These are phyloP conservation scores for Termitomyces sp. DNA, from an alignment of 1,284 basidiomycete genomes.

Conservation along the genomic window DNA sequence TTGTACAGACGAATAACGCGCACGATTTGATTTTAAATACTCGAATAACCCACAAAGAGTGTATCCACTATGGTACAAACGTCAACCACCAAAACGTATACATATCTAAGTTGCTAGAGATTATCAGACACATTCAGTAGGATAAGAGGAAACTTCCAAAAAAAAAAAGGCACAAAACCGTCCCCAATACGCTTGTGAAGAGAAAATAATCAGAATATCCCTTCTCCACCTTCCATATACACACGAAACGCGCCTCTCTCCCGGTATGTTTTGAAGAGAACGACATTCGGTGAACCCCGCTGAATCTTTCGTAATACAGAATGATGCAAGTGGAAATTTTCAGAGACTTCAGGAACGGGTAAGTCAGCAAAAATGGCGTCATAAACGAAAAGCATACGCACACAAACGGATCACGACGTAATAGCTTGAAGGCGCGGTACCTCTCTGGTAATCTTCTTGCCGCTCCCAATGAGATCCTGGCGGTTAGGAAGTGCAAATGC, in stretches of 20 bases:
- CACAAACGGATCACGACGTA: slow-evolving; percentile 15
- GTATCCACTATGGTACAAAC: slow-evolving; percentile 17
- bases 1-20: slow-evolving; percentile 3
- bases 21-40: slow-evolving; percentile 1
- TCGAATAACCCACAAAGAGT: slow-evolving; percentile 6
- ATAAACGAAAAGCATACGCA: slow-evolving; percentile 1
- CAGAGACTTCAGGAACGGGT: background rate
- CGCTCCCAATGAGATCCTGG: slow-evolving; percentile 24
- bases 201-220: slow-evolving; percentile 13
- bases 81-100: slow-evolving; percentile 12
- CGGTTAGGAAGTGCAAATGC: slow-evolving; percentile 34
- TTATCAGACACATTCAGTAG: slow-evolving; percentile 14
- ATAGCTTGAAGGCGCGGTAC: slow-evolving; percentile 15
- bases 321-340: slow-evolving; percentile 8
- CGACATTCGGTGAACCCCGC: background rate
- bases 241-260: slow-evolving; percentile 1
- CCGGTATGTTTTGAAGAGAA: slow-evolving; percentile 1
- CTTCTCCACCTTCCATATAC: slow-evolving; percentile 6
- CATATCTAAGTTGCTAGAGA: slow-evolving; percentile 13
- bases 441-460: slow-evolving; percentile 18
- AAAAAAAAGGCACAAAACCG: slow-evolving; percentile 15
- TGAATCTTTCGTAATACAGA: slow-evolving; percentile 13
- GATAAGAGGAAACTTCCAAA: slow-evolving; percentile 10
- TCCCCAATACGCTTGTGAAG: slow-evolving; percentile 15
- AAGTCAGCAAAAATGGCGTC: slow-evolving; percentile 3